Base-by-base conservation (phyloP, 75 land plant genomes). In the Adiantum capillusveneris region DNA sequence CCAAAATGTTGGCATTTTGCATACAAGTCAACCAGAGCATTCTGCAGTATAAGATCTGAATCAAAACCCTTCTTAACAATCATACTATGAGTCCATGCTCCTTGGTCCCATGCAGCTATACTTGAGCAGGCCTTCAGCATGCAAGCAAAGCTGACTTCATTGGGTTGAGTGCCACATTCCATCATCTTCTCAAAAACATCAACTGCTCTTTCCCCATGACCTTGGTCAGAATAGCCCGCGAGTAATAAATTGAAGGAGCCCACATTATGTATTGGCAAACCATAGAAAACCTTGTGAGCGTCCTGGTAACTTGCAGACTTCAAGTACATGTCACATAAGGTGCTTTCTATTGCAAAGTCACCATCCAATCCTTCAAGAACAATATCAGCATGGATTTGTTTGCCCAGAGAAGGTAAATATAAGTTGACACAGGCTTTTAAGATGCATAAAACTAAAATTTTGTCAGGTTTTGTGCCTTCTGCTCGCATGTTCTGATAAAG, bases 161-260 rank as follows among this genome's bases (percentile, higher is more conserved):
- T 28, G 14, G 59, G 44, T 25, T 53, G 31, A 36, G 65, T 25
- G 1, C 49, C 70, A 22, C n/a, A 58, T 1, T n/a, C 18, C 41
- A 67, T 53, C 87, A 84, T 84, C 53, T 51, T 46, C 18, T 41
- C 61, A 37, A 84, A 81, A 21, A 58, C 53, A 1, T 24, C 22
- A 19, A 84, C 14, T 1, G 75, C 84, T 17, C 56, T 65, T 44
- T 43, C 29, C 18, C 58, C 59, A 20, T 41, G 62, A 16, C 78
- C 84, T 11, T 73, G 68, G 6, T 65, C 48, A 16, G 71, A 50
- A 55, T 67, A 75, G 48, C 54, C 58, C 0, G 81, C 72, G 6
- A 84, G 12, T 64, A 84, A 53, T 20, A 69, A 56, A 37, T 74
- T 77, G 81, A 81, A 81, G 29, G 78, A 51, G 1, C 77, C 78